Percentiles rank a stretch among this genome's conserved stretches.
Conservation (phyloP, 2,329 filamentous ascomycete genomes). For the Stenocarpella maydis region DNA sequence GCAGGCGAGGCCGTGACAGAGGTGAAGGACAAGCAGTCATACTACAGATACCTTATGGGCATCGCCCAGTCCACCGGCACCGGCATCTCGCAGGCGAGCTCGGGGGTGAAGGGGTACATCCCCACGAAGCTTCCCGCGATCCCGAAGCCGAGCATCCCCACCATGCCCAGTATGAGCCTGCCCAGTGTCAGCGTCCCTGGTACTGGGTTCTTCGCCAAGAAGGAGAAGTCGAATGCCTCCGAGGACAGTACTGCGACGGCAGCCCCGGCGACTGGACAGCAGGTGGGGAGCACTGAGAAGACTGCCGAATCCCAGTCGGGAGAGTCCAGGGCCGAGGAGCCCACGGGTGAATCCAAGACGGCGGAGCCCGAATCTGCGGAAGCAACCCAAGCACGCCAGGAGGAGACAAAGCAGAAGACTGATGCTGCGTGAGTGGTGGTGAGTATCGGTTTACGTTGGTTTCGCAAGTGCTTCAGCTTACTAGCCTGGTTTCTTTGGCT, state of each 20-base stretch:
- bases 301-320: not conserved
- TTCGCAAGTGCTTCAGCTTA: not conserved
- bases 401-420: not conserved
- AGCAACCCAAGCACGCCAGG: not conserved
- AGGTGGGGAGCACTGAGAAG: not conserved
- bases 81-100: conserved; percentile 52
- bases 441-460: not conserved
- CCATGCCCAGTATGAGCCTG: conserved; percentile 40
- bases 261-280: not conserved
- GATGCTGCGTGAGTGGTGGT: not conserved
- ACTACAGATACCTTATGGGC: conserved; percentile 58
- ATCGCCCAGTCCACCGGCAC: conserved; percentile 58
- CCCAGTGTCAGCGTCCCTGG: conserved; percentile 34
- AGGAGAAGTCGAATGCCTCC: conserved; percentile 30
- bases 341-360: not conserved
- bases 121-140: conserved; percentile 53
- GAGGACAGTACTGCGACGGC: not conserved
- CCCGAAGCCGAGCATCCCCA: conserved; percentile 41
- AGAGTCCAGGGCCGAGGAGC: not conserved
- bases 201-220: conserved; percentile 34
- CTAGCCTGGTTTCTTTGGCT: not conserved
- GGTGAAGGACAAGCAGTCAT: conserved; percentile 49
- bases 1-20: conserved; percentile 43
- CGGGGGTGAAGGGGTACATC: conserved; percentile 54
- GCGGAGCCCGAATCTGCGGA: not conserved